These are phyloP conservation scores for Plantago lanceolata DNA, from an alignment of 305 asterid genomes.

Conservation along the genomic window DNA sequence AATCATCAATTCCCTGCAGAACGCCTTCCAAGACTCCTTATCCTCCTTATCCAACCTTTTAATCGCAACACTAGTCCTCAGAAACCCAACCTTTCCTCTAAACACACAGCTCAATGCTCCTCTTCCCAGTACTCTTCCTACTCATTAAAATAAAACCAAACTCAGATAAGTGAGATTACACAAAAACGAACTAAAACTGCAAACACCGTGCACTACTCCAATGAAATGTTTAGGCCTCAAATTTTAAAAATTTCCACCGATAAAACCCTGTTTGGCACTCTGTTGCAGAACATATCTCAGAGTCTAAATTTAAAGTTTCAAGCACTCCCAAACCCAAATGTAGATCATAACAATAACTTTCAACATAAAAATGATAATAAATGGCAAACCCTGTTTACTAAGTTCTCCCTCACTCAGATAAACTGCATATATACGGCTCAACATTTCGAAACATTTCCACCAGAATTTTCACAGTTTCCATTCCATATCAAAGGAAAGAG, in stretches of 20 bases:
- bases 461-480: too few relatives aligned
- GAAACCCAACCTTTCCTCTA: conserved; percentile 66
- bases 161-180: conserved; percentile 1
- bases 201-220: neutral
- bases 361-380: neutral
- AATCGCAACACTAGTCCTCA: conserved; percentile 64
- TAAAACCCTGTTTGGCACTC: too few relatives aligned
- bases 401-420: neutral
- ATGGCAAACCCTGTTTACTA: neutral
- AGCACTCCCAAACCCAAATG: neutral
- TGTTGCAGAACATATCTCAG: too few relatives aligned
- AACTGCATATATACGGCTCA: too few relatives aligned
- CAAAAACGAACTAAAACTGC: neutral
- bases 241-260: neutral
- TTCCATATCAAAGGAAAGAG: too few relatives aligned
- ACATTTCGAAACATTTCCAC: too few relatives aligned
- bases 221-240: too few relatives aligned
- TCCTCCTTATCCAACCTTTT: conserved; percentile 77
- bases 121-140: conserved; percentile 89
- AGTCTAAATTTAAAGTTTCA: too few relatives aligned
- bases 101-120: conserved; percentile 88
- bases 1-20: conserved; percentile 88
- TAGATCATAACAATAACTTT: neutral
- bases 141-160: conserved; percentile 27
- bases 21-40: conserved; percentile 75